Conservation (phyloP, 163 green algal genomes). For the Chloromonas sp. region DNA sequence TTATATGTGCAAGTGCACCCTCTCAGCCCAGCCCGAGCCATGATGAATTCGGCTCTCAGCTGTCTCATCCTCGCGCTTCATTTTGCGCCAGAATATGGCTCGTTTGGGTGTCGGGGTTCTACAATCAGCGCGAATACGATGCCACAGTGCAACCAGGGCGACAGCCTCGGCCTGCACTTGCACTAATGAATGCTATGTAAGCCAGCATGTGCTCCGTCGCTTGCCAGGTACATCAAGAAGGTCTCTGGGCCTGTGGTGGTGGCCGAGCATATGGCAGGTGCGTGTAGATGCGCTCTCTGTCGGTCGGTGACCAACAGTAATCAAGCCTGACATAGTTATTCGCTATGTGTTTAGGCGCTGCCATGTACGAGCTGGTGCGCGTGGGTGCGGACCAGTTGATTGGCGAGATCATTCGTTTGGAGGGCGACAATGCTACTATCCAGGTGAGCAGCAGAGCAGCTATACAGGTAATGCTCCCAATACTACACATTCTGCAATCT, state of each 20-base stretch:
- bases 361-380: slow-evolving; percentile 99
- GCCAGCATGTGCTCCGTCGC: not conserved
- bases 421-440: slow-evolving; percentile 95
- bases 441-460: slow-evolving; percentile 59
- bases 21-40: too few relatives aligned
- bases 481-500: not conserved
- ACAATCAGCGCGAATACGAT: too few relatives aligned
- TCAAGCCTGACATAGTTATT: not conserved
- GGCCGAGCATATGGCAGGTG: slow-evolving; percentile 26
- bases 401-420: slow-evolving; percentile 97
- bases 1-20: not conserved
- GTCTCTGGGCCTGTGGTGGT: slow-evolving; percentile 89
- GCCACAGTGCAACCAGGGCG: too few relatives aligned
- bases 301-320: not conserved
- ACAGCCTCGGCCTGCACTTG: too few relatives aligned
- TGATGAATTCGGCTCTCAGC: too few relatives aligned
- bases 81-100: not conserved
- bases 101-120: too few relatives aligned
- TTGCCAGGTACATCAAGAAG: slow-evolving; percentile 74
- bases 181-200: too few relatives aligned
- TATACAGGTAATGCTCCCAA: not conserved
- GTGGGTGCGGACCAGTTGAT: slow-evolving; percentile 93
- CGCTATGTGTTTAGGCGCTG: slow-evolving; percentile 52
- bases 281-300: not conserved
- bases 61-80: too few relatives aligned